Percentiles rank a stretch among this genome's conserved stretches.
Evolutionary conservation across 495 filamentous ascomycete genomes (phyloP).

Genomic region (Jackrogersella multiformis): DNA sequence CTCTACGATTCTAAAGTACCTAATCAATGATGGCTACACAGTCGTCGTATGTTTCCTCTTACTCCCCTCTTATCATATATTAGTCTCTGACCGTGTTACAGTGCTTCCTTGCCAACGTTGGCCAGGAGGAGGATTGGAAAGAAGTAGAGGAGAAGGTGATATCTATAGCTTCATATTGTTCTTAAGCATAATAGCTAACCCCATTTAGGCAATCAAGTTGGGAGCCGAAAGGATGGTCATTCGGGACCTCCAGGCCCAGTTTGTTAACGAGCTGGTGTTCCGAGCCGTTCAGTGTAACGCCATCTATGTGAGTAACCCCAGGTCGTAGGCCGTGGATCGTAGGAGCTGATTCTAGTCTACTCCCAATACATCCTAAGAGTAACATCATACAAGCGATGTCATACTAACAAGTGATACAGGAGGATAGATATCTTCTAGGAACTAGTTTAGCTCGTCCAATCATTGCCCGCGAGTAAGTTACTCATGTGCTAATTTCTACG

Average conservation of each 20-base stretch:
- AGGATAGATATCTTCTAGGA: constrained; percentile 81
- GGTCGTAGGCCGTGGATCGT: not conserved
- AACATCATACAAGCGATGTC: not conserved
- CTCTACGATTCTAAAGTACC: constrained; percentile 31
- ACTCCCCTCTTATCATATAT: not conserved
- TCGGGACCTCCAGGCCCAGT: constrained; percentile 75
- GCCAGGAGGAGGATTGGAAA: constrained; percentile 37
- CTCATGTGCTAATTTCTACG: not conserved
- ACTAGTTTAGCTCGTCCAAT: constrained; percentile 87
- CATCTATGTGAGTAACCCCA: constrained; percentile 47
- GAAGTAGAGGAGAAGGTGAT: constrained; percentile 38
- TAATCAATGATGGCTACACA: constrained; percentile 28
- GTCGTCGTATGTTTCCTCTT: constrained; percentile 29
- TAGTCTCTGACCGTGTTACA: not conserved
- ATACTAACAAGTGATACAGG: constrained; percentile 58
- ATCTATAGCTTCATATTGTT: constrained; percentile 29
- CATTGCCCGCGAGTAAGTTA: constrained; percentile 79
- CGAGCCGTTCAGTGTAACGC: constrained; percentile 88
- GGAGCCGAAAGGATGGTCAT: constrained; percentile 72
- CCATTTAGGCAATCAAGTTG: constrained; percentile 65
- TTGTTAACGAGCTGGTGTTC: constrained; percentile 88
- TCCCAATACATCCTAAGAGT: too few relatives aligned
- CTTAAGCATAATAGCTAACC: constrained; percentile 61
- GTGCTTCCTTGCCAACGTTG: constrained; percentile 41
- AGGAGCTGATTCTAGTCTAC: not conserved